Base-by-base conservation (phyloP, 768 basidiomycete genomes). In the Vararia minispora region DNA sequence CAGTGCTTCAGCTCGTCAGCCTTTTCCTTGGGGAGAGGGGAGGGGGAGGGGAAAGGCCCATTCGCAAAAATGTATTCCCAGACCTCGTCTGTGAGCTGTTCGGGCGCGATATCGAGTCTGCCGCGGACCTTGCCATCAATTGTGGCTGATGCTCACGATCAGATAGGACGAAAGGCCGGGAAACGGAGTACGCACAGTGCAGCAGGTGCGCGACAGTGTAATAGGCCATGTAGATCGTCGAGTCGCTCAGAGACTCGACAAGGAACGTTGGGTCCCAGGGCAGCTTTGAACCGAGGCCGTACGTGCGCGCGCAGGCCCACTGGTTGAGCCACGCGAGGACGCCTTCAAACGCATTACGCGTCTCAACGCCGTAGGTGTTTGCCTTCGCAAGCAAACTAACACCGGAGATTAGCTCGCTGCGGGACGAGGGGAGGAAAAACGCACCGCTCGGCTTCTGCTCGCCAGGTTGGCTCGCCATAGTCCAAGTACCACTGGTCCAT, bases 401-500 rank as follows among this genome's bases (percentile, higher is more conserved):
- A 26, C 25, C 10, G 39, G 11, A 20, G 35, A 31, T 39, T 40
- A 23, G 47, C 23, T 45, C 22, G 49, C 35, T 32, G 42, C 28
- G 10, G 34, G 29, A 33, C 30, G 16, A 40, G 28, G 27, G 30
- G 14, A 28, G 27, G 26, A 37, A 18, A 3, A 2, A 69, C 77
- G 37, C 53, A 88, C 89, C 69, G 78, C 58, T 90, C 84, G 5
- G 88, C 76, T 52, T 86, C 72, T 12, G 70, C 73, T 58, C 80
- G 85, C 95, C 95, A 99, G n/a, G 58, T 55, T 1, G 74, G 58
- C 64, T 97, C 90, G 50, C 94, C 95, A 51, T 97, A 99, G 59
- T 98, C 90, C 58, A 98, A 62, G 60, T 98, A 99, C 92, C 94
- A 99, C 60, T 99, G 95, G 57, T 99, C 95, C 76, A 91, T 92